phyloP scores from a whole-genome alignment of 208 protist species.

The Trypanosoma mega region DNA sequence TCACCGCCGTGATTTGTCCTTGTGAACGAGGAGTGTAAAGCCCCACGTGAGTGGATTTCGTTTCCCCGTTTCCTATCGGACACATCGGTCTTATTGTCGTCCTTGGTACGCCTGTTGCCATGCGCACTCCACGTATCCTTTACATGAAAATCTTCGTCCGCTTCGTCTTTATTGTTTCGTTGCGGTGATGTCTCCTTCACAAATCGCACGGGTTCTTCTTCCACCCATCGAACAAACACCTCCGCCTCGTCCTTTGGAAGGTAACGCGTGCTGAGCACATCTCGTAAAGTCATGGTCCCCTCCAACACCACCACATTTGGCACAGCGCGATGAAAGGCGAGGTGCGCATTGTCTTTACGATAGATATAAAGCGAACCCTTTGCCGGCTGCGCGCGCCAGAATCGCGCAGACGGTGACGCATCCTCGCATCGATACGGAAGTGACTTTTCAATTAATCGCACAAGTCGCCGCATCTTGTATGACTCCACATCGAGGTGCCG shows the following conservation, averaged over 20 bases:
- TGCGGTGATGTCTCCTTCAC: too few species aligned
- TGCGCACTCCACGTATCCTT: too few species aligned
- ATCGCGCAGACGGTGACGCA: neutral
- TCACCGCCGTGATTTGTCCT: too few species aligned
- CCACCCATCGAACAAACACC: constrained; percentile 12
- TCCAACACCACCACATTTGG: constrained; percentile 8
- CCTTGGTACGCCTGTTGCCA: too few species aligned
- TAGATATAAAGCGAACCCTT: constrained; percentile 10
- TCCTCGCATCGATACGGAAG: neutral
- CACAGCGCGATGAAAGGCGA: constrained; percentile 4
- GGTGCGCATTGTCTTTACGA: constrained; percentile 7
- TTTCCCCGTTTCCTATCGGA: too few species aligned
- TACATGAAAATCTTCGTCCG: too few species aligned
- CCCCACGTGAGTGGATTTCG: too few species aligned
- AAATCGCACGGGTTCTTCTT: too few species aligned
- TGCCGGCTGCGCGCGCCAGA: neutral
- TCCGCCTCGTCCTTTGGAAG: neutral
- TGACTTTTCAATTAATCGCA: constrained; percentile 7
- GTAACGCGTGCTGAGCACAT: neutral
- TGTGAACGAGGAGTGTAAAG: too few species aligned
- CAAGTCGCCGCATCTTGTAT: constrained; percentile 11
- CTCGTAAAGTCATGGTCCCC: constrained; percentile 5
- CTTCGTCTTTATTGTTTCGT: too few species aligned
- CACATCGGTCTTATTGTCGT: too few species aligned
- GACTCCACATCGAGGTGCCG: neutral